Base-by-base conservation (phyloP, 345 rosid species). In the Firmiana major region DNA sequence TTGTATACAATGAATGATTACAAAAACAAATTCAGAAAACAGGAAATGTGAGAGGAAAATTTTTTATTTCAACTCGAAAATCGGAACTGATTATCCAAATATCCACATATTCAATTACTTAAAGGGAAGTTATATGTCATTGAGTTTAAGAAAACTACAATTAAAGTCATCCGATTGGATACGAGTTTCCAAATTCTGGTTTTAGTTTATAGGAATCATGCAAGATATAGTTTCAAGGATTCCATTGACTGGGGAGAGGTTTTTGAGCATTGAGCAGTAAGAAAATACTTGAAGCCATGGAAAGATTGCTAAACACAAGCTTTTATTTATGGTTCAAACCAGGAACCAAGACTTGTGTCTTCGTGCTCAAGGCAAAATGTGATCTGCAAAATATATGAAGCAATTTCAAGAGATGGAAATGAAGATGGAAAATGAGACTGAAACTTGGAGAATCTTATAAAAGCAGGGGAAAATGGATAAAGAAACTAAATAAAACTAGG, bases 311-410 rank as follows among this genome's bases (percentile, higher is more conserved):
- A 2, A 58, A 38, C 7, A 58, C 6, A 69, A 19, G 2, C 59
- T 60, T 75, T 46, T 60, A 75, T 63, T 75, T 63, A 75, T 63
- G 7, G 48, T 63, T 26, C 28, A 10, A 26, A 28, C 21, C 28
- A 3, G 68, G 55, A 74, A 60, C 43, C 78, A 19, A 28, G 77
- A 31, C 49, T 28, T 51, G 19, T 4, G 60, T n/a, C 78, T 62
- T 75, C 77, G 12, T 34, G 36, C 31, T 75, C 58, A 75, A 5
- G 71, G 71, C 78, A 75, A n/a, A 48, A 70, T 46, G 71, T 75
- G 63, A 48, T 36, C 78, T 75, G 71, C 60, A 63, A 75, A 11
- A 46, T n/a, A 53, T 28, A 10, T 45, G 21, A 60, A 19, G 57
- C 53, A 43, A 48, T 66, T 66, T 42, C 28, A 42, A 42, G 13